A percentile compares a stretch with the other conserved stretches of the same genome.
phyloP scores from a whole-genome alignment of 352 stramenopile genomes.

The Globisporangium canariense region DNA sequence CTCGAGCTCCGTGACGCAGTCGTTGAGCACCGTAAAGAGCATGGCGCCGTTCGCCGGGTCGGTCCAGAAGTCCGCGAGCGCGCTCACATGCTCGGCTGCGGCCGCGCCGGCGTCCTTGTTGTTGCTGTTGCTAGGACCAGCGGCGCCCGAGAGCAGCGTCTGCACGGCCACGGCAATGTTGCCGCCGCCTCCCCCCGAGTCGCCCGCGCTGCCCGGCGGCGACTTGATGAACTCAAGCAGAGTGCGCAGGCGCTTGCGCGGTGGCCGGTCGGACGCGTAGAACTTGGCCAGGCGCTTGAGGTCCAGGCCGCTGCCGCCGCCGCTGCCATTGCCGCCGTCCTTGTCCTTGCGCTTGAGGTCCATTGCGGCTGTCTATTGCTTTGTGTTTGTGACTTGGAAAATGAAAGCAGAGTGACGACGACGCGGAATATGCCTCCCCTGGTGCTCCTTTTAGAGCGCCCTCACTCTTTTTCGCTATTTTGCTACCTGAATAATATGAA shows the following conservation, averaged over 20 bases:
- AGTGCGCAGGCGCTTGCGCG: constrained; percentile 80
- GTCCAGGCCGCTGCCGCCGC: neutral
- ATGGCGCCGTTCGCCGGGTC: constrained; percentile 63
- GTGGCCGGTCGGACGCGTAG: constrained; percentile 75
- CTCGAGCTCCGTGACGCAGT: constrained; percentile 83
- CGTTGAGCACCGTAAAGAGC: constrained; percentile 76
- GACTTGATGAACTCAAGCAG: constrained; percentile 84
- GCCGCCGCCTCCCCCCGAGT: constrained; percentile 19
- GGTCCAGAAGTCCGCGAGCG: constrained; percentile 73
- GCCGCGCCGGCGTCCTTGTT: constrained; percentile 36
- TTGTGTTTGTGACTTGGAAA: neutral
- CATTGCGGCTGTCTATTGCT: neutral
- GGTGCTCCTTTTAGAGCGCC: constrained; percentile 1
- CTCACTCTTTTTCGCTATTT: neutral
- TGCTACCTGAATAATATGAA: neutral
- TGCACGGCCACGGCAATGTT: constrained; percentile 73
- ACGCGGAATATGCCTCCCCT: neutral
- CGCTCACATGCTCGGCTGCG: constrained; percentile 38
- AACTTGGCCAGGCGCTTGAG: constrained; percentile 86
- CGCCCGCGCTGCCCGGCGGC: constrained; percentile 26
- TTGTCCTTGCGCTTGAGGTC: constrained; percentile 14
- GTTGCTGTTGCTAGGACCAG: constrained; percentile 4
- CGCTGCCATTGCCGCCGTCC: neutral
- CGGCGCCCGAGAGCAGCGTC: constrained; percentile 48
- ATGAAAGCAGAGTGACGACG: constrained; percentile 7